These are phyloP conservation scores for Stipa capillata DNA, from an alignment of 176 grass and related monocot species.

Conservation along the genomic window DNA sequence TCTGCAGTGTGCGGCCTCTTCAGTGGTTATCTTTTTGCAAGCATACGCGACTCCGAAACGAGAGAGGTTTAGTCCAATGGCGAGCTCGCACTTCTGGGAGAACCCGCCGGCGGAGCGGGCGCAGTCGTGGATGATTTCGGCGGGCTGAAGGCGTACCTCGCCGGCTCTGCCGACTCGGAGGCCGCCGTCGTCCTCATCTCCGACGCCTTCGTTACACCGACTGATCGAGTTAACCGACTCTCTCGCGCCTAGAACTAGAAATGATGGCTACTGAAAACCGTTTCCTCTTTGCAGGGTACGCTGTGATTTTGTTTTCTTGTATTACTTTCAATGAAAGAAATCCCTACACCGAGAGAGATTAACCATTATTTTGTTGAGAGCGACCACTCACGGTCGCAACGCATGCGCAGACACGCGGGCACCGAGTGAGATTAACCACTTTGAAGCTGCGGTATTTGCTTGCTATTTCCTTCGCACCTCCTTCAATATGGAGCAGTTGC, in stretches of 20 bases:
- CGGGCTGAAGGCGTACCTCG: constrained; percentile 48
- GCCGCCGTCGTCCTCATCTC: constrained; percentile 49
- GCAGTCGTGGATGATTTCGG: constrained; percentile 53
- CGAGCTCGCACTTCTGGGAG: no score
- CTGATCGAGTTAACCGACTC: no score
- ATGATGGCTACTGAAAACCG: background rate
- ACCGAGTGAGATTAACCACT: background rate
- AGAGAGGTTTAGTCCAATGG: no score
- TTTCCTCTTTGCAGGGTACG: constrained; percentile 24
- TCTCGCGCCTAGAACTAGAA: background rate
- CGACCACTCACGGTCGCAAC: no score
- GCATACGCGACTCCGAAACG: no score
- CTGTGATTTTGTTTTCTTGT: background rate
- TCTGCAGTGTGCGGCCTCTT: background rate
- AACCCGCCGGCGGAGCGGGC: constrained; percentile 49
- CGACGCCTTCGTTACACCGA: constrained; percentile 43
- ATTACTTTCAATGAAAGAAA: background rate
- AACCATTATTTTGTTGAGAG: no score
- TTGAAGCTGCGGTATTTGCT: background rate
- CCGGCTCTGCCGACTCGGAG: constrained; percentile 24
- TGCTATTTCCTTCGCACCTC: background rate
- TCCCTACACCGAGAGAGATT: background rate
- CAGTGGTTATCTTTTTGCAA: no score
- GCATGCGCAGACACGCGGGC: no score
- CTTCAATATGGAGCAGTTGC: background rate